Percentiles rank a stretch among this genome's conserved stretches.
Conservation (phyloP, 805 yeast genomes). For the Yarrowia bubula region DNA sequence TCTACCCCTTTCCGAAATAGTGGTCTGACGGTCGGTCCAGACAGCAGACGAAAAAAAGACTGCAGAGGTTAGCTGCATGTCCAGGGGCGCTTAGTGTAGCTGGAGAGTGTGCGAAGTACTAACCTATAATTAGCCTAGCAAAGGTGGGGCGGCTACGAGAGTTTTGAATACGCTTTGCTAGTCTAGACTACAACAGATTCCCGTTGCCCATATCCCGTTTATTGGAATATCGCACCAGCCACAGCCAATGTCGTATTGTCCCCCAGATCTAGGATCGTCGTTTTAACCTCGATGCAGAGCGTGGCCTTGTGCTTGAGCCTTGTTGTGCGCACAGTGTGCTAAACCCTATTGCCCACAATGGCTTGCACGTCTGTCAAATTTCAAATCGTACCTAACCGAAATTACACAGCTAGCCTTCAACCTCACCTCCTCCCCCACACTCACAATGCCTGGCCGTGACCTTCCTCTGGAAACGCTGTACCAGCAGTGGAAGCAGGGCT, state of each 20-base stretch:
- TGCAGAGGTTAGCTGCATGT: constrained; percentile 22
- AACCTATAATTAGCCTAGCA: not conserved
- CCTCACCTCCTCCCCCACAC: not conserved
- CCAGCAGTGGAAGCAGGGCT: constrained; percentile 23
- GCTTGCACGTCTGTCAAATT: not conserved
- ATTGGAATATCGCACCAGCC: no score
- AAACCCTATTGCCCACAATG: constrained; percentile 7
- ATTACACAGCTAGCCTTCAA: not conserved
- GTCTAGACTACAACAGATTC: not conserved
- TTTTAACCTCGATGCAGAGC: constrained; percentile 7
- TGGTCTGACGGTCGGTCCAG: no score
- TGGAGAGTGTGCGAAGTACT: not conserved
- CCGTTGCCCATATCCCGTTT: no score
- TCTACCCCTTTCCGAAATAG: not conserved
- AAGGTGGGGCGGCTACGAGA: no score
- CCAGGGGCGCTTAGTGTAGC: constrained; percentile 20
- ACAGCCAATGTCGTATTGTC: not conserved
- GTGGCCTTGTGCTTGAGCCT: constrained; percentile 6
- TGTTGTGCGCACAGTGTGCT: not conserved
- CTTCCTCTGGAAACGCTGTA: constrained; percentile 22
- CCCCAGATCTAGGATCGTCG: constrained; percentile 8
- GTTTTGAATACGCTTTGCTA: not conserved
- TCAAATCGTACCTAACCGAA: constrained; percentile 9
- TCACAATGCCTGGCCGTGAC: constrained; percentile 17
- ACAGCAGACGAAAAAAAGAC: not conserved